Evolutionary conservation across 75 land plant species (phyloP).

Genomic region (Sequoiadendron giganteum): DNA sequence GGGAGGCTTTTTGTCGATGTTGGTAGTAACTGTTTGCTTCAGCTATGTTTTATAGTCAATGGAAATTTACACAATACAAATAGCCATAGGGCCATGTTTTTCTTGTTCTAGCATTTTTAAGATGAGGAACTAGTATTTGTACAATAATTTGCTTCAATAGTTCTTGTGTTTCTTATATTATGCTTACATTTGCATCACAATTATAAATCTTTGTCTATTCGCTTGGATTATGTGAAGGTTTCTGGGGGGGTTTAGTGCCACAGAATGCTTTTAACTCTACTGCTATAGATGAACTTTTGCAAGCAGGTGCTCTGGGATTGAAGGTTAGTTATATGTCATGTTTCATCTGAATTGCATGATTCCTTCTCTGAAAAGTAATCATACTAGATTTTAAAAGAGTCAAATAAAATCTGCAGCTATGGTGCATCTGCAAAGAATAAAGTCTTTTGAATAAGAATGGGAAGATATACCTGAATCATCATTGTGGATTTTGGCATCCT

Average conservation of each 20-base stretch:
- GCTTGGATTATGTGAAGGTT: slow-evolving; percentile 47
- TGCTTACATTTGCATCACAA: background rate
- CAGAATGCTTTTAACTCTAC: slow-evolving; percentile 87
- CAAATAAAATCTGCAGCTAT: background rate
- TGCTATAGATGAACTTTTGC: slow-evolving; percentile 61
- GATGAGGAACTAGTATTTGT: slow-evolving; percentile 8
- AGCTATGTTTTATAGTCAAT: background rate
- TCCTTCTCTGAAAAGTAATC: background rate
- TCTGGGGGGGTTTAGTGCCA: slow-evolving; percentile 99
- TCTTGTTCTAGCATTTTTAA: background rate
- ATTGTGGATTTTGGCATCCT: background rate
- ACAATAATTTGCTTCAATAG: background rate
- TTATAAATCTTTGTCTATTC: background rate
- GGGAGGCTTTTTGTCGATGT: slow-evolving; percentile 79
- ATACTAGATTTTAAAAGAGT: background rate
- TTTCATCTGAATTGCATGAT: background rate
- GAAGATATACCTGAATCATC: background rate
- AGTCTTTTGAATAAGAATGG: background rate
- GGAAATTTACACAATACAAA: background rate
- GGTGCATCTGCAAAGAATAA: background rate
- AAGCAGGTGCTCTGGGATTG: slow-evolving; percentile 88
- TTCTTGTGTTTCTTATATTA: slow-evolving; percentile 7
- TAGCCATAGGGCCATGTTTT: background rate
- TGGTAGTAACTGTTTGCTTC: slow-evolving; percentile 45
- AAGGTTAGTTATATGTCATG: slow-evolving; percentile 53